A percentile compares a stretch with the other conserved stretches of the same genome.
Evolutionary conservation across 768 basidiomycete species (phyloP).

Genomic region (Kwoniella pini): DNA sequence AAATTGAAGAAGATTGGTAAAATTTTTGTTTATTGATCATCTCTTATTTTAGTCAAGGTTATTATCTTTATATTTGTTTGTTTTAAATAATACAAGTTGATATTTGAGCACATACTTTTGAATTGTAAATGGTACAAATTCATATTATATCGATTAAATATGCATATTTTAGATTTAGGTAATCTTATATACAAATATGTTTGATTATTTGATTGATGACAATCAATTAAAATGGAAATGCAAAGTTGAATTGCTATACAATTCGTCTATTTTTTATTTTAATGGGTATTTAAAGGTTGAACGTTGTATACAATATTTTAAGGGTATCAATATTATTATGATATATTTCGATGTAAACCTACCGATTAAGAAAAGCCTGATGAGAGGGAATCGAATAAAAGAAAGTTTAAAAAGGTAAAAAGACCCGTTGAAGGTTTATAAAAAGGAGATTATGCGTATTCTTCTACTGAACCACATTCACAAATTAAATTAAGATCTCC

Average conservation of each 20-base stretch:
- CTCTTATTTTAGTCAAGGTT: no score
- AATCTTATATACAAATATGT: background rate
- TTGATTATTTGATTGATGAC: no score
- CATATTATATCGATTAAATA: no score
- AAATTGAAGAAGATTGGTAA: slow-evolving; percentile 17
- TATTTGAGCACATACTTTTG: no score
- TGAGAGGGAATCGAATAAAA: background rate
- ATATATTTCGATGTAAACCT: background rate
- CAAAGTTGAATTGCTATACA: slow-evolving; percentile 28
- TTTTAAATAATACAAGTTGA: no score
- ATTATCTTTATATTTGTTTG: no score
- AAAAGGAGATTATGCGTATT: slow-evolving; percentile 40
- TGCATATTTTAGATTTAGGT: background rate
- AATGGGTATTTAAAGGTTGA: background rate
- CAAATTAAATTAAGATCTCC: slow-evolving; percentile 82
- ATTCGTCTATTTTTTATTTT: no score
- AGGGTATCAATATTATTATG: background rate
- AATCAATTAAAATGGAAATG: slow-evolving; percentile 16
- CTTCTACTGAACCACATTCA: slow-evolving; percentile 56
- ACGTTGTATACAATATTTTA: slow-evolving; percentile 4
- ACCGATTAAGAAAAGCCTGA: background rate
- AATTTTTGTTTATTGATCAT: background rate
- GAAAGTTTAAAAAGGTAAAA: background rate
- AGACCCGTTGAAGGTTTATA: slow-evolving; percentile 8
- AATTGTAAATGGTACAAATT: no score